phyloP scores from a whole-genome alignment of 2,329 filamentous ascomycete species.

The Colletotrichum orchidophilum region DNA sequence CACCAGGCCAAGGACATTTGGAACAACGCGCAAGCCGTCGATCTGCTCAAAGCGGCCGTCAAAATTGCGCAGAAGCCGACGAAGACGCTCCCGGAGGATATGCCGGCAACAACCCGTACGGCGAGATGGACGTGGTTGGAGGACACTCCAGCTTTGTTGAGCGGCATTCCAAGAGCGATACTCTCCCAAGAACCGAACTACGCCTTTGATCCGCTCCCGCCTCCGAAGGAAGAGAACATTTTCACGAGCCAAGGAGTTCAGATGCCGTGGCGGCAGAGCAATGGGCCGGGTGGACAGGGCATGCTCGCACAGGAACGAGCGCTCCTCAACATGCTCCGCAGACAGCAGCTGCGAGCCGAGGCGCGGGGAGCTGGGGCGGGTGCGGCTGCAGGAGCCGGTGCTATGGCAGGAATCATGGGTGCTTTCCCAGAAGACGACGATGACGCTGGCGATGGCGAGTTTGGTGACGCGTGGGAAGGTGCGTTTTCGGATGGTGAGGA shows the following conservation, averaged over 20 bases:
- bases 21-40: constrained; percentile 78
- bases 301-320: constrained; percentile 17
- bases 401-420: constrained; percentile 6
- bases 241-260: constrained; percentile 55
- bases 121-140: constrained; percentile 83
- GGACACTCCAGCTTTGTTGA: constrained; percentile 76
- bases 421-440: constrained; percentile 31
- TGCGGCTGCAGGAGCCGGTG: constrained; percentile 6
- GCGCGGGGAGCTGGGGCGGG: constrained; percentile 3
- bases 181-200: constrained; percentile 73
- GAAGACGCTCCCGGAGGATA: constrained; percentile 50
- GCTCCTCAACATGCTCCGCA: constrained; percentile 14
- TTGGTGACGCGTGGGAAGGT: constrained; percentile 28
- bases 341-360: constrained; percentile 17
- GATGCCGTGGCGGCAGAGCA: constrained; percentile 51
- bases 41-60: constrained; percentile 75
- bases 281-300: constrained; percentile 2
- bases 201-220: constrained; percentile 85
- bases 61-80: constrained; percentile 59
- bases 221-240: constrained; percentile 63
- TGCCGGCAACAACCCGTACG: constrained; percentile 56
- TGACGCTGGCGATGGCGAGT: constrained; percentile 2
- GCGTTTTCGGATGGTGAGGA: constrained; percentile 29
- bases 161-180: constrained; percentile 72
- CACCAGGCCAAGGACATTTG: constrained; percentile 83